Evolutionary conservation across 345 rosid genomes (phyloP), one percentile per base, ranked within the genome.

Genomic region (Populus euphratica): DNA sequence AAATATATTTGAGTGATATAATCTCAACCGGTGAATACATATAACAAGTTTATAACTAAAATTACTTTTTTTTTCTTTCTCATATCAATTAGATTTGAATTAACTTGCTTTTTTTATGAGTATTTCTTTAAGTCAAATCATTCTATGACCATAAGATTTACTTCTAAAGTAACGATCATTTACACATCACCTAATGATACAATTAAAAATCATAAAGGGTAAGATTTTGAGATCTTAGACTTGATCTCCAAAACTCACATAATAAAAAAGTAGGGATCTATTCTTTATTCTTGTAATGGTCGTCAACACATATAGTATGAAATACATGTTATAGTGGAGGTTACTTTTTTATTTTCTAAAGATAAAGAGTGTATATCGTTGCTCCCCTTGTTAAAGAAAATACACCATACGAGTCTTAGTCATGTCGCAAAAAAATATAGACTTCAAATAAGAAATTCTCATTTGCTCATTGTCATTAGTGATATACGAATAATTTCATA

Each of bases 51-150:
- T 9, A 41, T 2, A 41, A 1, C 3, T 41, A 41, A 41, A 41
- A 41, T 41, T 41, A 41, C 0, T 0, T 52, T 6, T 52, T 2
- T 7, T 52, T 52, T 54, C 23, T 0, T n/a, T 50, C 4, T 0
- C 1, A 6, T 21, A 21, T 54, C 4, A 20, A 7, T 20, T 4
- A 54, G 1, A 54, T 20, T 1, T 20, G 10, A 52, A 52, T 21
- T 54, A 54, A 20, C 1, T 6, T 0, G 0, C 6, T 50, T 50
- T 50, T 50, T 8, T 0, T 20, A 54, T 0, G 1, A 54, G 0
- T 54, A 54, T 54, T 7, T 0, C 5, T 54, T 21, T 3, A 54
- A 54, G 10, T 21, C 1, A 0, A 21, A 54, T 54, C 25, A 54
- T 54, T 54, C 5, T 0, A 8, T 54, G 25, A 54, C 1, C 0